A percentile compares a stretch with the other conserved stretches of the same genome.
These are phyloP conservation scores for Leptographium flavum DNA, from an alignment of 2,329 filamentous ascomycete genomes.

Conservation along the genomic window DNA sequence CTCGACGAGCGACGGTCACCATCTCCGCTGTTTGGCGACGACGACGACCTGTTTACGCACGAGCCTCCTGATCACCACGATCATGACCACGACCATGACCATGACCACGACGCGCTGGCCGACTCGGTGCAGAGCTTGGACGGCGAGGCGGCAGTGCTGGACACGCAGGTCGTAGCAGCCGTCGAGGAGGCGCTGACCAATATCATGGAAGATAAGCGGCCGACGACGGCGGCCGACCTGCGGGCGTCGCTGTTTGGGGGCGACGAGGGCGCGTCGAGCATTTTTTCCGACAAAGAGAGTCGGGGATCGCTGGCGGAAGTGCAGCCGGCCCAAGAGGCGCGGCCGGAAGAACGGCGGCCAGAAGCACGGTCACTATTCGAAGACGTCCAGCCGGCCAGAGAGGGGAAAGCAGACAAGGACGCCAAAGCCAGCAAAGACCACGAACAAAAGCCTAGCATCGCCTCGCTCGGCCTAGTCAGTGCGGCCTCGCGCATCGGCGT, in stretches of 20 bases:
- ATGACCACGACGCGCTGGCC: slow-evolving; percentile 52
- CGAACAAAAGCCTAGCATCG: slow-evolving; percentile 70
- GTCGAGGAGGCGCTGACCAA: slow-evolving; percentile 86
- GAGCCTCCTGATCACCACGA: neutral
- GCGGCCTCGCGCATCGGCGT: slow-evolving; percentile 79
- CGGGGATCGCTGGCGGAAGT: slow-evolving; percentile 20
- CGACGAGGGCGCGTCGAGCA: slow-evolving; percentile 25
- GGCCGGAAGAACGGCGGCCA: too few relatives aligned
- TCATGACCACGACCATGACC: slow-evolving; percentile 1
- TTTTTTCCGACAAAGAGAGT: slow-evolving; percentile 5
- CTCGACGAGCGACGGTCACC: slow-evolving; percentile 44
- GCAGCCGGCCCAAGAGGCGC: slow-evolving; percentile 8
- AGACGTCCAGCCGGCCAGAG: too few relatives aligned
- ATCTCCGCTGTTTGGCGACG: slow-evolving; percentile 63
- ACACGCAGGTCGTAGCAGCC: slow-evolving; percentile 73
- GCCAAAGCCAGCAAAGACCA: neutral
- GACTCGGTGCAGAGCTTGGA: slow-evolving; percentile 71
- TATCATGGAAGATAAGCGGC: slow-evolving; percentile 70
- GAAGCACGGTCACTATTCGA: too few relatives aligned
- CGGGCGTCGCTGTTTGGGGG: slow-evolving; percentile 51
- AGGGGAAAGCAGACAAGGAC: slow-evolving; percentile 14
- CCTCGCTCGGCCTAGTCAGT: slow-evolving; percentile 81
- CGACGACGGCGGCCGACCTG: slow-evolving; percentile 48
- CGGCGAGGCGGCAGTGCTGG: slow-evolving; percentile 29
- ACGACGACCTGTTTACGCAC: slow-evolving; percentile 43